Evolutionary conservation across 805 yeast genomes (phyloP), one percentile per base, ranked within the genome.

Genomic region (Ogataea nonfermentans): DNA sequence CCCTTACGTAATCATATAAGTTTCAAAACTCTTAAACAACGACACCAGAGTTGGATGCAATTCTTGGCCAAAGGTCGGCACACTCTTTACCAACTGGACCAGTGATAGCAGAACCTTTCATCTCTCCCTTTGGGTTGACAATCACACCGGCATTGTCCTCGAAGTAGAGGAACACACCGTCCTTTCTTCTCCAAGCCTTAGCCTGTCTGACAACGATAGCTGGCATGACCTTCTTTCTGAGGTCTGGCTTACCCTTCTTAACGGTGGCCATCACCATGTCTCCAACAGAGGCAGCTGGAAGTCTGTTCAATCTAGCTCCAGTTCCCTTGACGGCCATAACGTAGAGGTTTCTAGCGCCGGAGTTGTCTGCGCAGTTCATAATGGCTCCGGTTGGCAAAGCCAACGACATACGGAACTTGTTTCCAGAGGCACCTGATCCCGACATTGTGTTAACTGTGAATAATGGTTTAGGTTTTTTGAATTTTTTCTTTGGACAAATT

Each of bases 11-110:
- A 47, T 48, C 36, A 37, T 31, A 22, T 33, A 12, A 17, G 26
- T 17, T 15, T 27, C 28, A 36, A 29, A 31, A 29, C 39, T 40
- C 65, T 81, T 90, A 93, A 73, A 90, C 99, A 74, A 93, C 99
- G 73, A 93, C 99, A 88, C 99, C 99, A 65, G 99, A 93, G 91
- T 88, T 88, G 62, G 97, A 89, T 69, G 99, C 98, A 79, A 93
- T 93, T 81, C 99, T 88, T 74, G 99, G 99, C 99, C 99, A 93
- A 74, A 93, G 85, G 72, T 93, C 99, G 72, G 99, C 99, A 82
- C 99, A 95, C 81, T 93, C 99, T 80, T 93, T 93, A 74, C 97
- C 98, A 70, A 93, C 99, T 68, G 99, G 99, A 75, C 99, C 99
- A 68, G 99, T 95, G 73, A 93, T 93, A 68, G 99, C 99, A 61